A percentile compares a stretch with the other conserved stretches of the same genome.
phyloP scores from a whole-genome alignment of 495 filamentous ascomycete genomes.

The Aspergillus biplanus region DNA sequence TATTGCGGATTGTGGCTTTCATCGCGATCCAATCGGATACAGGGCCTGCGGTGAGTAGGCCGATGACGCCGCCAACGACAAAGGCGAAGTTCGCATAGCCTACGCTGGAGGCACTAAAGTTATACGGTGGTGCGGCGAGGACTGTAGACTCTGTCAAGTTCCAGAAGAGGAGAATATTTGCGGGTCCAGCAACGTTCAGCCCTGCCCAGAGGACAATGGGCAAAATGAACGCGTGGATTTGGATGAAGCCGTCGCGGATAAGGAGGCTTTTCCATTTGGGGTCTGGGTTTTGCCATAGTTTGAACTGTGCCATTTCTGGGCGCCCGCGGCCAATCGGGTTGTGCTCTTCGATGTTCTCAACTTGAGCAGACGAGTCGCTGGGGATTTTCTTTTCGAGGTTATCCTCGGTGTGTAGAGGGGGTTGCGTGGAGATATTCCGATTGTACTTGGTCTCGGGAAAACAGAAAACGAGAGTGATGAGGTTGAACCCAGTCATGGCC shows the following conservation, averaged over 20 bases:
- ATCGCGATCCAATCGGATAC: constrained; percentile 56
- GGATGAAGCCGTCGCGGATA: constrained; percentile 46
- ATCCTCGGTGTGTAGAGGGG: constrained; percentile 28
- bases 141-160: constrained; percentile 60
- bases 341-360: background rate
- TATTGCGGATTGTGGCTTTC: constrained; percentile 52
- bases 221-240: constrained; percentile 54
- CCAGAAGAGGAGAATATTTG: constrained; percentile 55
- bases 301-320: constrained; percentile 51
- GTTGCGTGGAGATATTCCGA: constrained; percentile 19
- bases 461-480: constrained; percentile 49
- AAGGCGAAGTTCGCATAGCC: constrained; percentile 47
- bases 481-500: constrained; percentile 40
- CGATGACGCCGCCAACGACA: constrained; percentile 50
- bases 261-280: constrained; percentile 40
- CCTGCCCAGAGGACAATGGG: constrained; percentile 58
- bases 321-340: constrained; percentile 38
- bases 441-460: constrained; percentile 60
- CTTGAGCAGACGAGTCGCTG: background rate
- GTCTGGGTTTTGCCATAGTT: constrained; percentile 42
- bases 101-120: constrained; percentile 47
- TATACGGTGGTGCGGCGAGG: constrained; percentile 55
- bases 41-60: constrained; percentile 53
- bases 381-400: background rate
- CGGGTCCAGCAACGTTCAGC: constrained; percentile 53